Evolutionary conservation across 306 rosid genomes (phyloP), one percentile per base, ranked within the genome.

Genomic region (Cicer bijugum): DNA sequence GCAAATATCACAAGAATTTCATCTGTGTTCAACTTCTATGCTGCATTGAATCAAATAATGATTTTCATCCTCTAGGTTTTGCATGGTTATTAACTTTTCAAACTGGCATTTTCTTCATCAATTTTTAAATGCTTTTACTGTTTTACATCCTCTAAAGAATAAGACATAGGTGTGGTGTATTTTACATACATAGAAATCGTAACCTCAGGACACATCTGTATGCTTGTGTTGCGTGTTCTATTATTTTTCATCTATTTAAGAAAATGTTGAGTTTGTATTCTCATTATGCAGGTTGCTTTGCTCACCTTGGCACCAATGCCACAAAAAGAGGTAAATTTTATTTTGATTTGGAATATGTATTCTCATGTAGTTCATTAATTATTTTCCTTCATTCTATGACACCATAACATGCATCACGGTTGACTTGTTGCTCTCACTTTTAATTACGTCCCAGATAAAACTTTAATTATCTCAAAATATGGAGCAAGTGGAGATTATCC

Each of bases 401-500:
- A 9, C 73, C 56, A 35, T 39, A 63, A 51, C 63, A 53, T 62
- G 52, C 46, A 28, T 70, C 39, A 45, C 43, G 79, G 17, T 57
- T 86, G 15, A 88, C 74, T 46, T 64, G 19, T 83, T 70, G 33
- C 61, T 78, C 47, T 71, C 48, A 38, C 63, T 67, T 66, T 66
- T 57, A 43, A 48, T 82, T 42, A 46, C 72, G 51, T 70, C 83
- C 44, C 86, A 91, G 96, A 14, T 28, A 83, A 62, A 44, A 81
- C 88, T 71, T 73, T 87, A 83, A 85, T 94, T 64, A 89, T 91
- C 72, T 91, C 97, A 39, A 87, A 91, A 78, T 82, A 9, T 56
- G 98, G 97, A 80, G 89, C 97, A 67, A 94, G 97, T 37, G 97
- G 96, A 83, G 97, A 91, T 80, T 91, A 75, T 72, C 89, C 96